Base-by-base conservation (phyloP, 176 grass and related monocot species). In the Themeda triandra region DNA sequence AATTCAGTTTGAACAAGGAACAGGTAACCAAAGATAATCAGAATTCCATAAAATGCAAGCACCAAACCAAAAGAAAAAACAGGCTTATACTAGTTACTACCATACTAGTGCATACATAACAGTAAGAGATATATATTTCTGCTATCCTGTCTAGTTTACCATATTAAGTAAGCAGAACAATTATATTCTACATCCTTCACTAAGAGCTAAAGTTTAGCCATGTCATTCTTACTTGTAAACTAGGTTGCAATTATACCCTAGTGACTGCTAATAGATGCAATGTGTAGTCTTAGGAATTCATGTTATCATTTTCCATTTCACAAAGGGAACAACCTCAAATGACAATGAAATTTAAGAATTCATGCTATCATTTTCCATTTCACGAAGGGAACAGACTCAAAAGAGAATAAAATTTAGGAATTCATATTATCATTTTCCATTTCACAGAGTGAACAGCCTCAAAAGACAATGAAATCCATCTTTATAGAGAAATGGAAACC, bases 1-100 rank as follows among this genome's bases (percentile, higher is more conserved):
- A 51, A 29, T 70, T 37, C 79, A 73, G 73, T 84, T 10, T 78
- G 45, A 51, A 67, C 36, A 84, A 40, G 39, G 13, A 73, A 77
- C 27, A 78, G 44, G 44, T 65, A 72, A 71, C 11, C 21, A 19
- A 72, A 71, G 30, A 33, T 13, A 41, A 84, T 72, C 58, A 58
- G 33, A 73, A 79, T n/a, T 44, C 25, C 45, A 67, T 30, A 54
- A 66, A 23, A 11, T 73, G 33, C 33, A 82, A 65, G 63, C 10
- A 73, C 41, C 23, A 19, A 46, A 66, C 17, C 40, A 77, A 65
- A 27, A 19, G 31, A 2, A 45, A 71, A 81, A 81, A 39, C 13
- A 21, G 45, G 64, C 59, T 41, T 27, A 56, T 64, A 56, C 49
- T 29, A 68, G n/a, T 4, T 30, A 65, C 40, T 80, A 51, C 5